Percentiles rank a stretch among this genome's conserved stretches.
Evolutionary conservation across 2,329 filamentous ascomycete species (phyloP).

Genomic region (Pseudopithomyces chartarum): DNA sequence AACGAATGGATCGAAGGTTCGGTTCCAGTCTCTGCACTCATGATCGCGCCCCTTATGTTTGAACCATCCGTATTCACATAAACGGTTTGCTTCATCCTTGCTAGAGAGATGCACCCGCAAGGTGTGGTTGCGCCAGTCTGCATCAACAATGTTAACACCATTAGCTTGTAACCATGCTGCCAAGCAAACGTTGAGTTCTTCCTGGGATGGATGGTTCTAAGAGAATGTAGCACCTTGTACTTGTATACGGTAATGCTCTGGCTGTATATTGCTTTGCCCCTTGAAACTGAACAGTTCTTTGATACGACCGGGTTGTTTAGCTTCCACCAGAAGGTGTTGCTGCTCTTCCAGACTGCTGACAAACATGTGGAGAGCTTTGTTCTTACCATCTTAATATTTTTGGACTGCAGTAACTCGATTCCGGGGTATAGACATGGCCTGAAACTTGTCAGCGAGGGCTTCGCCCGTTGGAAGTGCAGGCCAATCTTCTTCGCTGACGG

Average conservation of each 20-base stretch:
- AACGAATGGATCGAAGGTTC: not conserved
- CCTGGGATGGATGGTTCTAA: not conserved
- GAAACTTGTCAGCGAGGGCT: not conserved
- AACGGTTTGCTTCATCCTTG: not conserved
- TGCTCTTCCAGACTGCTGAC: not conserved
- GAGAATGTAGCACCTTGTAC: not conserved
- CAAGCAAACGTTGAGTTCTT: not conserved
- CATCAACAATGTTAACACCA: not conserved
- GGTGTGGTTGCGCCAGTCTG: not conserved
- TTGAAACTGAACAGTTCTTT: not conserved
- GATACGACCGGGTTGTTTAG: not conserved
- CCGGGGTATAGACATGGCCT: not conserved
- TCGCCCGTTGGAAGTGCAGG: not conserved
- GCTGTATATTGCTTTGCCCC: not conserved
- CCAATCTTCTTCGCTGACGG: not conserved
- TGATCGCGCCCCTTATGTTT: not conserved
- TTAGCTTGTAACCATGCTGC: not conserved
- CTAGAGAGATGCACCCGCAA: not conserved
- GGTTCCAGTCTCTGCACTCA: not conserved
- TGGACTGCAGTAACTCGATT: not conserved
- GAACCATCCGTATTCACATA: not conserved
- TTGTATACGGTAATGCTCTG: not conserved
- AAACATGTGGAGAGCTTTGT: not conserved
- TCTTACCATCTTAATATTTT: not conserved
- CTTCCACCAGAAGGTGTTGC: not conserved